phyloP scores from a whole-genome alignment of 139 green algal genomes.

The Spirogloea muscicola region DNA sequence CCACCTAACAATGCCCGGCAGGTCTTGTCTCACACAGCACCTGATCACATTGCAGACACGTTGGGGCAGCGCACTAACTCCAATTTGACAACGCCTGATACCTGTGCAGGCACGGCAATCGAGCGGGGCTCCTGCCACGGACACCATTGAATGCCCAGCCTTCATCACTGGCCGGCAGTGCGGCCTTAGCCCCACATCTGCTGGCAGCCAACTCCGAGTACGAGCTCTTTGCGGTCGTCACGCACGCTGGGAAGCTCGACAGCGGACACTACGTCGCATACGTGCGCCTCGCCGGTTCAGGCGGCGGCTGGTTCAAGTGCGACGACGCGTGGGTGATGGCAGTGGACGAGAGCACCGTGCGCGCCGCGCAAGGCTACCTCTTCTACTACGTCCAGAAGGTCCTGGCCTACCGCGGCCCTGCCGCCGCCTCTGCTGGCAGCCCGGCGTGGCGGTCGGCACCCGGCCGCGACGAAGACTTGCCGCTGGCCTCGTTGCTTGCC shows the following conservation, averaged over 20 bases:
- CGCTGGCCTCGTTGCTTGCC: too few species aligned
- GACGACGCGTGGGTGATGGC: conserved; percentile 75
- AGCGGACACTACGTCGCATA: conserved; percentile 83
- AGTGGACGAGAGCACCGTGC: conserved; percentile 64
- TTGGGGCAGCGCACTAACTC: not conserved
- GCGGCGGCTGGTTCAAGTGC: conserved; percentile 70
- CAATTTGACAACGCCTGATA: not conserved
- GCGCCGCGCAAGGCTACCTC: conserved; percentile 76
- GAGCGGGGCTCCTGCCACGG: not conserved
- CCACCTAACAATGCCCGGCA: too few species aligned
- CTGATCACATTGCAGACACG: not conserved
- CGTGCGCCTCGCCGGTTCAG: conserved; percentile 47
- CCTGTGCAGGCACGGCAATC: not conserved
- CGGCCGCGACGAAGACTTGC: too few species aligned
- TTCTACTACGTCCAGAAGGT: conserved; percentile 69
- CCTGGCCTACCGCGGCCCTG: not conserved
- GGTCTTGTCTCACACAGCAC: too few species aligned
- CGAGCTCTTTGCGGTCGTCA: conserved; percentile 78
- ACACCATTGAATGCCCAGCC: not conserved
- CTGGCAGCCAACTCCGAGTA: too few species aligned
- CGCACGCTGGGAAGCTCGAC: conserved; percentile 58
- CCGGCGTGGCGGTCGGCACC: too few species aligned
- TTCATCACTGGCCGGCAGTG: too few species aligned
- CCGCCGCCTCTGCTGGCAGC: too few species aligned
- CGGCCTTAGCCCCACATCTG: not conserved